phyloP scores from a whole-genome alignment of 2,329 filamentous ascomycete species.

The Xylogone sp. region DNA sequence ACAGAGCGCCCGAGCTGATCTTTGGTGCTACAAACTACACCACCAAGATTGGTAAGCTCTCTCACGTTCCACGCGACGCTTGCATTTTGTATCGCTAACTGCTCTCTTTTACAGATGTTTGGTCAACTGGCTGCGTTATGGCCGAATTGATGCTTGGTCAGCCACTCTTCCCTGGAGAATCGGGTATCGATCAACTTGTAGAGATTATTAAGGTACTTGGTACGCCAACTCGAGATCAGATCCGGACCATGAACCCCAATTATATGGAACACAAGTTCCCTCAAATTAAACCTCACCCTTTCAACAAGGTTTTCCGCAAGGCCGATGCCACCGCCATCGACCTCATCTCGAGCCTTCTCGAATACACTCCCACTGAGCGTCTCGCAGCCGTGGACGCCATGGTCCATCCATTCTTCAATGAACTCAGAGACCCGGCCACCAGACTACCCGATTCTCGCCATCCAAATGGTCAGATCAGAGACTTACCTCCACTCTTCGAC shows the following conservation, averaged over 20 bases:
- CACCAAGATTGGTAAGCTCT: conserved; percentile 94
- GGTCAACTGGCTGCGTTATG: conserved; percentile 99
- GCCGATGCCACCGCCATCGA: conserved; percentile 91
- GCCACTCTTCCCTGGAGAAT: conserved; percentile 95
- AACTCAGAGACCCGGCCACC: conserved; percentile 86
- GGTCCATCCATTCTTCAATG: conserved; percentile 98
- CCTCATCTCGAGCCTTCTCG: conserved; percentile 85
- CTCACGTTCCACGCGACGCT: no score
- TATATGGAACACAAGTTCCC: conserved; percentile 99
- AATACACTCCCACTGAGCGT: conserved; percentile 96
- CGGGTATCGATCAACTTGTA: conserved; percentile 95
- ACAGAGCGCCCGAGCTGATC: conserved; percentile 95
- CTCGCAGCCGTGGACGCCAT: conserved; percentile 92
- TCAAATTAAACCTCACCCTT: conserved; percentile 98
- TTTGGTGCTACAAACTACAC: conserved; percentile 99
- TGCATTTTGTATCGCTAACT: conserved; percentile 18
- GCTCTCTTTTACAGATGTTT: conserved; percentile 68
- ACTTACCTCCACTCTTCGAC: conserved; percentile 85
- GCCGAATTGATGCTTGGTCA: conserved; percentile 98
- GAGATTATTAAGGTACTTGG: conserved; percentile 99
- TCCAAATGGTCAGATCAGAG: conserved; percentile 72
- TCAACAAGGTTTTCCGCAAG: conserved; percentile 99
- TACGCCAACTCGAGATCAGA: conserved; percentile 94
- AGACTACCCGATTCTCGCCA: conserved; percentile 93
- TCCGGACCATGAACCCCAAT: conserved; percentile 99